Conservation (phyloP, 2,329 filamentous ascomycete genomes). For the Coniochaeta pulveracea region DNA sequence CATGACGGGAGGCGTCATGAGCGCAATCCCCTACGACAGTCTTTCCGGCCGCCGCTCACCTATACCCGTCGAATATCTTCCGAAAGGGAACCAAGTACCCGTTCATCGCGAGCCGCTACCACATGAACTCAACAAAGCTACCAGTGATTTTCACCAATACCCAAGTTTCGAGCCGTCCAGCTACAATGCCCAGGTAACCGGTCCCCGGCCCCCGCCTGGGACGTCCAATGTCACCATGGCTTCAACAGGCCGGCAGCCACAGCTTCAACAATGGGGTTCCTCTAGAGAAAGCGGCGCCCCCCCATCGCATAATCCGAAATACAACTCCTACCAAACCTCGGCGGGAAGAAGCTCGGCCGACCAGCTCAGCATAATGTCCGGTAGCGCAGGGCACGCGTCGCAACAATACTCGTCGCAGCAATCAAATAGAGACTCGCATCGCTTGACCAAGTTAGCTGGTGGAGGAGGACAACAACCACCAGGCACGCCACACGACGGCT, state of each 20-base stretch:
- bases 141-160: conserved; percentile 80
- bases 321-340: conserved; percentile 51
- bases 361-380: conserved; percentile 44
- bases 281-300: conserved; percentile 41
- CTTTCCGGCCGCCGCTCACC: conserved; percentile 53
- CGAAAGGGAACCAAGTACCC: conserved; percentile 52
- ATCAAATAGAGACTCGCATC: conserved; percentile 43
- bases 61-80: conserved; percentile 61
- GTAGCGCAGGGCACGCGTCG: conserved; percentile 41
- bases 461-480: conserved; percentile 15
- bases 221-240: conserved; percentile 59
- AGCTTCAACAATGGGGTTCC: conserved; percentile 69
- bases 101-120: conserved; percentile 63
- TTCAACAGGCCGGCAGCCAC: conserved; percentile 57
- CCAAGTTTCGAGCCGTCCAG: conserved; percentile 54
- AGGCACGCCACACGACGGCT: conserved; percentile 31
- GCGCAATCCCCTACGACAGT: conserved; percentile 77
- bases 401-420: conserved; percentile 39
- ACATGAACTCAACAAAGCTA: conserved; percentile 71
- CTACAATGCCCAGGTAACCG: conserved; percentile 39
- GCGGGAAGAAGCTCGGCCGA: conserved; percentile 46
- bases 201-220: conserved; percentile 45
- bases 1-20: conserved; percentile 71
- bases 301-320: conserved; percentile 44
- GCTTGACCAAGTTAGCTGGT: conserved; percentile 41